Evolutionary conservation across 2,329 filamentous ascomycete species (phyloP).

Genomic region (Phoma sp.): DNA sequence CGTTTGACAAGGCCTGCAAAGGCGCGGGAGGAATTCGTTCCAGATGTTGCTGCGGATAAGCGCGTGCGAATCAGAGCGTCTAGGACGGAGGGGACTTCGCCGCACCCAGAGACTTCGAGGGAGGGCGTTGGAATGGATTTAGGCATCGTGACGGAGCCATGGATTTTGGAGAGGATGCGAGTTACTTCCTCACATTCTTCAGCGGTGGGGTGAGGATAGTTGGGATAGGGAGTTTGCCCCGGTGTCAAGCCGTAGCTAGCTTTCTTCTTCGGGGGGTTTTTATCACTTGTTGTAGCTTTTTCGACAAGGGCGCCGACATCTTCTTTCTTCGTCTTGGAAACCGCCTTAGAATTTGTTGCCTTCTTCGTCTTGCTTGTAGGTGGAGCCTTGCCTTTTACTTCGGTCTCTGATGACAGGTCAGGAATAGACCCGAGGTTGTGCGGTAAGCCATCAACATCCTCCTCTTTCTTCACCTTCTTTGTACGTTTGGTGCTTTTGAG

Average conservation of each 20-base stretch:
- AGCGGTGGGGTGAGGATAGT: constrained; percentile 68
- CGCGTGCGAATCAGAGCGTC: constrained; percentile 69
- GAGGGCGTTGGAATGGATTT: constrained; percentile 73
- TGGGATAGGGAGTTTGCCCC: constrained; percentile 69
- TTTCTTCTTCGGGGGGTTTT: constrained; percentile 44
- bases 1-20: constrained; percentile 68
- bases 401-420: constrained; percentile 17
- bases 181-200: constrained; percentile 75
- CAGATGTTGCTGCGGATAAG: constrained; percentile 66
- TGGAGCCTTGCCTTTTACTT: constrained; percentile 13
- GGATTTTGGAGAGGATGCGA: constrained; percentile 66
- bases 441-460: constrained; percentile 58
- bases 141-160: constrained; percentile 70
- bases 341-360: constrained; percentile 26
- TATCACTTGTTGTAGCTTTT: constrained; percentile 35
- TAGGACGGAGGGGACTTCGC: constrained; percentile 69
- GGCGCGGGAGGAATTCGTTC: constrained; percentile 68
- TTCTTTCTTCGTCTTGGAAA: constrained; percentile 26
- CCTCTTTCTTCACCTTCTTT: constrained; percentile 44
- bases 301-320: constrained; percentile 29
- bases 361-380: constrained; percentile 25
- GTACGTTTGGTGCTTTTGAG: constrained; percentile 47
- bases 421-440: constrained; percentile 59
- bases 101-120: constrained; percentile 72
- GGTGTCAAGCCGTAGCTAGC: constrained; percentile 54